A percentile compares a stretch with the other conserved stretches of the same genome.
These are phyloP conservation scores for Euptelea pleiosperma DNA, from an alignment of 164 flowering plant genomes.

Conservation along the genomic window DNA sequence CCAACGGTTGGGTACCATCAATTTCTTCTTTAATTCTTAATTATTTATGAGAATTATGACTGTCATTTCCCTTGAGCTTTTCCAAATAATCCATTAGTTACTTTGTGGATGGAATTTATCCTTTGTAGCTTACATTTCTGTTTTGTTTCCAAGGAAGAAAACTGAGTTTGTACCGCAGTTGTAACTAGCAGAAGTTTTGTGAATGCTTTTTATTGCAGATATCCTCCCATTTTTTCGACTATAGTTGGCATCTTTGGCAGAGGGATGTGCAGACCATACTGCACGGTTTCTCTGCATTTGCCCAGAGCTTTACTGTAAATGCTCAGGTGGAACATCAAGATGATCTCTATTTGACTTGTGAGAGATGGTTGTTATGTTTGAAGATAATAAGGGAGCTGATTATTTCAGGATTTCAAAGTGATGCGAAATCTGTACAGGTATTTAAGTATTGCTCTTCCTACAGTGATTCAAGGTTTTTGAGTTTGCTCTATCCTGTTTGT, in stretches of 20 bases:
- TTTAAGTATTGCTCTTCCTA: background rate
- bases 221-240: conserved; percentile 78
- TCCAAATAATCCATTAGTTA: background rate
- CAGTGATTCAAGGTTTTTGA: background rate
- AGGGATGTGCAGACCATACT: conserved; percentile 71
- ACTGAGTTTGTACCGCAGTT: background rate
- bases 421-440: conserved; percentile 82
- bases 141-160: background rate
- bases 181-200: background rate
- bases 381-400: conserved; percentile 74
- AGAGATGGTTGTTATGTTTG: conserved; percentile 87
- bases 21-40: background rate
- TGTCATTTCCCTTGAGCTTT: too few relatives aligned
- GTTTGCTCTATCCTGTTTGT: background rate
- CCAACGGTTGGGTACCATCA: too few relatives aligned
- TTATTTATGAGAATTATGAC: too few relatives aligned
- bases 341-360: conserved; percentile 67
- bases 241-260: conserved; percentile 92
- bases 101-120: too few relatives aligned
- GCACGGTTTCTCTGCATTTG: conserved; percentile 54
- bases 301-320: conserved; percentile 38
- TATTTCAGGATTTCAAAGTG: conserved; percentile 80
- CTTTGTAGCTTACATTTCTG: too few relatives aligned
- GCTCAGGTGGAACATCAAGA: conserved; percentile 52
- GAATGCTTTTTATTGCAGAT: conserved; percentile 56